Conservation (phyloP, 2,329 filamentous ascomycete species). For the Pyrenophora graminea region DNA sequence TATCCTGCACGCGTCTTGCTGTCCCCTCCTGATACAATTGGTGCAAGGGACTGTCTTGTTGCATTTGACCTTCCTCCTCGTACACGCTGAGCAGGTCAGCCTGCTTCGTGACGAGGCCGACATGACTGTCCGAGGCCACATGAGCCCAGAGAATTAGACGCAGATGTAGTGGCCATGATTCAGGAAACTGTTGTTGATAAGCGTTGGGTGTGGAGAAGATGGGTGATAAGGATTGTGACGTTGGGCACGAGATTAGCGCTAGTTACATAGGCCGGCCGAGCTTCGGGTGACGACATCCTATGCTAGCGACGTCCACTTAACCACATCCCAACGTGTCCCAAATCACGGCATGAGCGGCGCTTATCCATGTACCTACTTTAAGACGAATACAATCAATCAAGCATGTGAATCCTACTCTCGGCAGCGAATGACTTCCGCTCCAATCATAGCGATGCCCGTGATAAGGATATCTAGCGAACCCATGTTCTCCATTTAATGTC, state of each 20-base stretch:
- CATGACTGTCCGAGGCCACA: background rate
- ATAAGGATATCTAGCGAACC: background rate
- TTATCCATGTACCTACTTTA: background rate
- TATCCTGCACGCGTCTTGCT: constrained; percentile 8
- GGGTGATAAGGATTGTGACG: background rate
- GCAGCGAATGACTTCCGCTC: background rate
- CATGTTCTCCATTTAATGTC: background rate
- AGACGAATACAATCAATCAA: background rate
- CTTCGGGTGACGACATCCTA: background rate
- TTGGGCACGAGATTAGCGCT: background rate
- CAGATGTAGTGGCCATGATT: background rate
- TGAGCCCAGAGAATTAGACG: background rate
- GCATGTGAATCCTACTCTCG: background rate
- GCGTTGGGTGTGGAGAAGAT: background rate
- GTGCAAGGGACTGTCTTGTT: constrained; percentile 48
- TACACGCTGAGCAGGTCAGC: constrained; percentile 35
- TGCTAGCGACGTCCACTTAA: background rate
- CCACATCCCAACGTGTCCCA: background rate
- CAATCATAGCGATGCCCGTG: background rate
- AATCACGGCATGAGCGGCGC: background rate
- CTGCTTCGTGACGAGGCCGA: background rate
- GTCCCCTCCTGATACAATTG: constrained; percentile 45
- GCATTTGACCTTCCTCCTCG: constrained; percentile 43
- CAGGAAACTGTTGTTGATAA: background rate
- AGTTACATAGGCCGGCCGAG: background rate